phyloP scores from a whole-genome alignment of 1,284 basidiomycete genomes.

The Microstroma glucosiphilum region DNA sequence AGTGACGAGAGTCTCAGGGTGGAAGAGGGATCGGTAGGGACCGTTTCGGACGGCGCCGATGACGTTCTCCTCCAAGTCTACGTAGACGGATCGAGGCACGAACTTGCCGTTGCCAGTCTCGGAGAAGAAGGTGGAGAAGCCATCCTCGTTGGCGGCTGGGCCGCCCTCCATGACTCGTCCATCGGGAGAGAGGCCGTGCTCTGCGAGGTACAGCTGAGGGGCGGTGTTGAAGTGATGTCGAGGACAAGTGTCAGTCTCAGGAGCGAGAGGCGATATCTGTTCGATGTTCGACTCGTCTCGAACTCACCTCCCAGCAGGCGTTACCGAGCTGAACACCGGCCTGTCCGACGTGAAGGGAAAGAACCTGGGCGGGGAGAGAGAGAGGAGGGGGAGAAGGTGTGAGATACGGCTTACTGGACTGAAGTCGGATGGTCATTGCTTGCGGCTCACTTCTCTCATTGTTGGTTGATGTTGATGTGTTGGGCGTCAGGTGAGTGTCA shows the following conservation, averaged over 20 bases:
- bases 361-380: constrained; percentile 59
- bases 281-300: no score
- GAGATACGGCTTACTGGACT: background rate
- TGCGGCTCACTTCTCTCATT: constrained; percentile 8
- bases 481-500: constrained; percentile 6
- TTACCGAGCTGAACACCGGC: constrained; percentile 73
- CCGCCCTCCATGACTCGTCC: constrained; percentile 58
- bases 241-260: background rate
- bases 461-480: constrained; percentile 6
- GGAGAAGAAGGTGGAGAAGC: constrained; percentile 80
- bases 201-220: constrained; percentile 75
- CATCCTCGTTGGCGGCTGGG: constrained; percentile 70
- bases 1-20: constrained; percentile 96
- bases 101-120: constrained; percentile 60
- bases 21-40: constrained; percentile 88
- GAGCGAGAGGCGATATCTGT: no score
- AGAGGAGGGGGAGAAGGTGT: constrained; percentile 2
- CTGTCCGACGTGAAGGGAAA: constrained; percentile 89
- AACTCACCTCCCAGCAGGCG: constrained; percentile 62
- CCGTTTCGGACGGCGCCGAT: constrained; percentile 95
- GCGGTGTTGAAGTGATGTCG: background rate
- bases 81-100: constrained; percentile 94
- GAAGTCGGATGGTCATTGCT: background rate
- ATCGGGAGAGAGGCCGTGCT: constrained; percentile 72
- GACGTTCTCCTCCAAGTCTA: constrained; percentile 88